Conservation (phyloP, 306 rosid genomes). For the Bauhinia variegata region DNA sequence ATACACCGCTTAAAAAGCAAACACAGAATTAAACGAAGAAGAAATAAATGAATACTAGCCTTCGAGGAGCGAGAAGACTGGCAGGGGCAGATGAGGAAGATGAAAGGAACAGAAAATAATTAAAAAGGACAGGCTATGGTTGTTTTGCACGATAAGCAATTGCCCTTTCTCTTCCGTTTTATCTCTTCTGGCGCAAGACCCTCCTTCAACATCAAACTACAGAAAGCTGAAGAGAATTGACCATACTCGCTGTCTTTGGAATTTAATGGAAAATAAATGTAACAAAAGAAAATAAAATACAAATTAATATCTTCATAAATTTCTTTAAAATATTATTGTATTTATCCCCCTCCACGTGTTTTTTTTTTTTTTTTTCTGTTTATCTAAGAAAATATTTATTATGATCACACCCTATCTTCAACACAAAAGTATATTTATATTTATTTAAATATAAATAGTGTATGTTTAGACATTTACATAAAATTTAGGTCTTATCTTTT, state of each 20-base stretch:
- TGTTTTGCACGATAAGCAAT: conserved; percentile 45
- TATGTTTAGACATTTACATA: too few relatives aligned
- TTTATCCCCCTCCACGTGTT: too few relatives aligned
- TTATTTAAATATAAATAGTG: too few relatives aligned
- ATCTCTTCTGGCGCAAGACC: conserved; percentile 14
- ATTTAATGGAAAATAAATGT: not conserved
- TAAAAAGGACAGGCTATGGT: conserved; percentile 18
- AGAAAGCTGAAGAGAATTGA: conserved; percentile 45
- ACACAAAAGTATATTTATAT: too few relatives aligned
- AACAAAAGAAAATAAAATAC: too few relatives aligned
- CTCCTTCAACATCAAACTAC: conserved; percentile 44
- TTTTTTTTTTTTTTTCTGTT: too few relatives aligned
- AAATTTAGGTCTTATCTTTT: too few relatives aligned
- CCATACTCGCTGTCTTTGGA: not conserved
- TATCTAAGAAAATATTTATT: too few relatives aligned
- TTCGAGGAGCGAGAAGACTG: conserved; percentile 33
- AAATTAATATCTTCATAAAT: too few relatives aligned
- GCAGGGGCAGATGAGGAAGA: conserved; percentile 35
- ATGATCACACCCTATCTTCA: too few relatives aligned
- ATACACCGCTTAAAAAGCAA: conserved; percentile 14
- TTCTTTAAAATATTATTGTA: too few relatives aligned
- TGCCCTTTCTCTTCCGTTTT: conserved; percentile 31
- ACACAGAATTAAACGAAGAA: conserved; percentile 20
- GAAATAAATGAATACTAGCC: conserved; percentile 42
- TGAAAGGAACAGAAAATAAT: conserved; percentile 26